Evolutionary conservation across 192 early-diverging fungal genomes (phyloP), one percentile per base, ranked within the genome.

Genomic region (Linnemannia zychae): DNA sequence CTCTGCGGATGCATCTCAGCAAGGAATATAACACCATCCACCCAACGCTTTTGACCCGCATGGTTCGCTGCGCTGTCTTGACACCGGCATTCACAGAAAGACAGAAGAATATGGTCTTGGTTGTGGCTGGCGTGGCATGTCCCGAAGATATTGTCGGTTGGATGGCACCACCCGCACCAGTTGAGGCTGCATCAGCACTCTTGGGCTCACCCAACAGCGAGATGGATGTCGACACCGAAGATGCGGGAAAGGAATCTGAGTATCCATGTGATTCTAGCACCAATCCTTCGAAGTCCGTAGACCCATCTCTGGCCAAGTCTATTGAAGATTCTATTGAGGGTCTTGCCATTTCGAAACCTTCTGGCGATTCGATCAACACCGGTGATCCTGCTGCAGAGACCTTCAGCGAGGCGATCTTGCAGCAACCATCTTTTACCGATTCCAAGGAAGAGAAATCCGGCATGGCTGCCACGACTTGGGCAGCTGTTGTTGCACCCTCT

Each of bases 41-140:
- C 18, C 75, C 89, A 1, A 91, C 82, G 15, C 79, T 95, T 47
- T 40, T 93, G 20, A 79, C 67, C 13, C 74, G 94, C 15, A 75
- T 96, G 79, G 86, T 94, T 4, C 89, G 94, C 9, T 88, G 90
- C 22, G 93, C 94, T n/a, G 85, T 96, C 20, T 87, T 92, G 66
- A 94, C 92, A 0, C 92, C 95, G 4, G 89, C 91, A 0, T 96
- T 96, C 68, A 96, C 94, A 0, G 94, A 96, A 74, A 88, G 91
- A 69, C 95, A 96, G 80, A 96, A 95, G 77, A 52, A 84, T 17
- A 91, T 92, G 77, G 84, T 95, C 4, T 78, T 95, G 15, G 85
- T 88, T 46, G 83, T 86, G 20, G 73, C 88, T 5, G 81, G 85
- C 1, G 67, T 72, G 67, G 16, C 63, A 7, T 83, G 84, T 71